phyloP scores from a whole-genome alignment of 2,329 filamentous ascomycete genomes.

The Aspergillus pseudotamarii region DNA sequence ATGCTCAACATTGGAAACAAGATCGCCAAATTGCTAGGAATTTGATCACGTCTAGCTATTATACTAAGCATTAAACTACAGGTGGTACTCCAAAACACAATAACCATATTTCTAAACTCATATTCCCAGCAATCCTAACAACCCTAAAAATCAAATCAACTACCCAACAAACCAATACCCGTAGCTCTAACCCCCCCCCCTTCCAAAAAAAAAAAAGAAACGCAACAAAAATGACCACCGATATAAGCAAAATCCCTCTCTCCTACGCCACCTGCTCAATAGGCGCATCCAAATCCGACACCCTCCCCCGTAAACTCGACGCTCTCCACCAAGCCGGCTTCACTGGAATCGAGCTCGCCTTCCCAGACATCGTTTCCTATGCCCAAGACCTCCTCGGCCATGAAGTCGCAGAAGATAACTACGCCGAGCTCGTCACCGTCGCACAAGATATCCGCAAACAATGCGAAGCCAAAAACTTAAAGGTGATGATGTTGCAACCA shows the following conservation, averaged over 20 bases:
- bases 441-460: conserved; percentile 58
- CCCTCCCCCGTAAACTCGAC: conserved; percentile 42
- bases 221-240: background rate
- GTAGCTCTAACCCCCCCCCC: no score
- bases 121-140: background rate
- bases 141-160: background rate
- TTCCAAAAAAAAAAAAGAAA: no score
- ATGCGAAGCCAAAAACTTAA: conserved; percentile 57
- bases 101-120: background rate
- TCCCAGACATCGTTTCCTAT: conserved; percentile 71
- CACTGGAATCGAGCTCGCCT: conserved; percentile 70
- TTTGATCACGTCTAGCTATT: background rate
- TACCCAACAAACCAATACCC: background rate
- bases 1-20: background rate
- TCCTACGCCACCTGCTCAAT: conserved; percentile 50
- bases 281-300: conserved; percentile 36
- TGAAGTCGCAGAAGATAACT: conserved; percentile 61
- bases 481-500: conserved; percentile 72
- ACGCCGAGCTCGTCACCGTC: conserved; percentile 58
- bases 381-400: conserved; percentile 55
- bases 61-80: background rate
- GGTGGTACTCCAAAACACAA: no score
- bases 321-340: conserved; percentile 50
- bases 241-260: conserved; percentile 31
- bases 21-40: background rate